Conservation (phyloP, 495 filamentous ascomycete genomes). For the Sordaria brevicollis region DNA sequence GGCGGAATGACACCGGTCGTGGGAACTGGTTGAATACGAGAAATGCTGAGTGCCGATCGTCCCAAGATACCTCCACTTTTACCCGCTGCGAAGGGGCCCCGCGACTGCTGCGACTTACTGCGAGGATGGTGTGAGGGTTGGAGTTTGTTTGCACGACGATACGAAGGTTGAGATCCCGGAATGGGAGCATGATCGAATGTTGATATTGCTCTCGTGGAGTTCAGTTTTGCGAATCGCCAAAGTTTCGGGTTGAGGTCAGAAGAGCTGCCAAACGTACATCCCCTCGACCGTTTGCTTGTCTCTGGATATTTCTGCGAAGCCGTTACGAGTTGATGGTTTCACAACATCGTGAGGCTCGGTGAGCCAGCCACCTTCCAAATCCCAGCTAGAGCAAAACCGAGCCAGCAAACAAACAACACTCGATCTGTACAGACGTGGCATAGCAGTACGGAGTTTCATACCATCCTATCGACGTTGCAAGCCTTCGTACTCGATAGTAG, state of each 20-base stretch:
- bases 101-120: not conserved
- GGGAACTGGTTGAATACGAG: conserved; percentile 2
- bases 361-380: not conserved
- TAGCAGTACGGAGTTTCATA: not conserved
- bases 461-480: not conserved
- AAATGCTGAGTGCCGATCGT: conserved; percentile 1
- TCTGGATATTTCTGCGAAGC: not conserved
- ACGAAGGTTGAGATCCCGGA: not conserved
- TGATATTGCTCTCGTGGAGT: not conserved
- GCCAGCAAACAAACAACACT: not conserved
- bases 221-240: not conserved
- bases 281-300: not conserved
- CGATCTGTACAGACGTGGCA: not conserved
- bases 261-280: not conserved
- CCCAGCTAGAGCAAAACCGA: not conserved
- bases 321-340: not conserved
- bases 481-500: not conserved
- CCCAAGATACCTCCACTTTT: not conserved
- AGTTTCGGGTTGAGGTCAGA: not conserved
- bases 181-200: not conserved
- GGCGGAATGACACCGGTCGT: not conserved
- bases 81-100: not conserved
- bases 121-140: not conserved
- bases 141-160: not conserved
- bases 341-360: not conserved